A percentile compares a stretch with the other conserved stretches of the same genome.
These are phyloP conservation scores for Trichoderma asperellum DNA, from an alignment of 2,329 filamentous ascomycete species.

Conservation along the genomic window DNA sequence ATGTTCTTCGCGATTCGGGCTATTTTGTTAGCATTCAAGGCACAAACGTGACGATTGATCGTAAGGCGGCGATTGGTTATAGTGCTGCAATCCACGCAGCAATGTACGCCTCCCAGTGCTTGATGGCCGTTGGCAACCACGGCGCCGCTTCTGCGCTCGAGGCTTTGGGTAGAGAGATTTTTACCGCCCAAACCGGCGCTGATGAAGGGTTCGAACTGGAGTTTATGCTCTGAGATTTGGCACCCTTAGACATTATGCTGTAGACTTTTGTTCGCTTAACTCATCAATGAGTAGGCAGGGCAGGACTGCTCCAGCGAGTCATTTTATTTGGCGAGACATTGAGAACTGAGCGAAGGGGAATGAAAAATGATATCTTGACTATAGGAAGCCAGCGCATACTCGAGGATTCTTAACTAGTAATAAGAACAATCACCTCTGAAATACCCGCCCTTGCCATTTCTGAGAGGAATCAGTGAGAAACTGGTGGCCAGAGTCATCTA, in stretches of 20 bases:
- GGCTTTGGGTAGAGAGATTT: background rate
- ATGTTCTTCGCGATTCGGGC: background rate
- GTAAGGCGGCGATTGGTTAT: background rate
- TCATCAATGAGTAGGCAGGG: too few relatives aligned
- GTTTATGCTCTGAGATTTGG: background rate
- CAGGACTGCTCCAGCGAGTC: background rate
- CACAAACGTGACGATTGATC: background rate
- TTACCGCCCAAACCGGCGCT: too few relatives aligned
- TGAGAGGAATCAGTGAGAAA: too few relatives aligned
- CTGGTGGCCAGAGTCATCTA: background rate
- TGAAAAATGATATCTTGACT: background rate
- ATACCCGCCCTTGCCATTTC: too few relatives aligned
- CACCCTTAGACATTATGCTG: rapidly evolving
- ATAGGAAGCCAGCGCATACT: too few relatives aligned
- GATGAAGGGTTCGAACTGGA: background rate
- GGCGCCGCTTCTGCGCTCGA: background rate
- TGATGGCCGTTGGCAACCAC: background rate
- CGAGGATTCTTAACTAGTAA: background rate
- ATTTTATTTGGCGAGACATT: background rate
- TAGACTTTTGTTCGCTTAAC: background rate
- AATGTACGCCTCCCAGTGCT: background rate
- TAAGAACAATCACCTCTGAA: background rate
- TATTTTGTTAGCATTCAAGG: background rate
- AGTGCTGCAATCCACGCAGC: background rate
- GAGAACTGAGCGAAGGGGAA: background rate